Evolutionary conservation across 495 filamentous ascomycete genomes (phyloP).

Genomic region (Xylaria bambusicola): DNA sequence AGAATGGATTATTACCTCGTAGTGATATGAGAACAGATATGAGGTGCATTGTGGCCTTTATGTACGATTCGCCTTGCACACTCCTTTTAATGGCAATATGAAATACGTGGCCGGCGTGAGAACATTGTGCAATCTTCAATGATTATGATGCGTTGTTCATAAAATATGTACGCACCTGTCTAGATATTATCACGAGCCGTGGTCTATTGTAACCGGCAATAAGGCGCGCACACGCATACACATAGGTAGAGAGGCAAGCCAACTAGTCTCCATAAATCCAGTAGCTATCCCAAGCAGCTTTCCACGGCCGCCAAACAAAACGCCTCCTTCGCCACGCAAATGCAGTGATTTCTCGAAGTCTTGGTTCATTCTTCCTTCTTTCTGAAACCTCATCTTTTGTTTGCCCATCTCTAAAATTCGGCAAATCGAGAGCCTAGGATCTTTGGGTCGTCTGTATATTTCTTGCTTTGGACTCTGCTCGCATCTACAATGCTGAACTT

Average conservation of each 20-base stretch:
- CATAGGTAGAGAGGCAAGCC: constrained; percentile 6
- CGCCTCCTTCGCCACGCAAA: constrained; percentile 35
- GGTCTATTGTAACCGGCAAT: constrained; percentile 6
- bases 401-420: constrained; percentile 11
- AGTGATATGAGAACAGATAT: background rate
- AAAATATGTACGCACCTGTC: background rate
- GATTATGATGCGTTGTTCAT: no score
- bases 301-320: constrained; percentile 20
- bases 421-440: constrained; percentile 16
- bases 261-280: constrained; percentile 11
- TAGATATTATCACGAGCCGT: constrained; percentile 11
- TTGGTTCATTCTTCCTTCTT: background rate
- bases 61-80: no score
- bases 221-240: no score
- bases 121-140: no score
- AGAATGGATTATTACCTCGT: background rate
- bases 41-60: background rate
- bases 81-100: no score
- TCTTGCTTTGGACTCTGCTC: constrained; percentile 35
- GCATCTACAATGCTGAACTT: constrained; percentile 67
- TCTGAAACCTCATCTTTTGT: background rate
- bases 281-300: constrained; percentile 13
- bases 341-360: constrained; percentile 21
- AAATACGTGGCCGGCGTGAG: no score
- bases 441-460: constrained; percentile 10